phyloP scores from a whole-genome alignment of 2,329 filamentous ascomycete species.

The Tolypocladium inflatum region DNA sequence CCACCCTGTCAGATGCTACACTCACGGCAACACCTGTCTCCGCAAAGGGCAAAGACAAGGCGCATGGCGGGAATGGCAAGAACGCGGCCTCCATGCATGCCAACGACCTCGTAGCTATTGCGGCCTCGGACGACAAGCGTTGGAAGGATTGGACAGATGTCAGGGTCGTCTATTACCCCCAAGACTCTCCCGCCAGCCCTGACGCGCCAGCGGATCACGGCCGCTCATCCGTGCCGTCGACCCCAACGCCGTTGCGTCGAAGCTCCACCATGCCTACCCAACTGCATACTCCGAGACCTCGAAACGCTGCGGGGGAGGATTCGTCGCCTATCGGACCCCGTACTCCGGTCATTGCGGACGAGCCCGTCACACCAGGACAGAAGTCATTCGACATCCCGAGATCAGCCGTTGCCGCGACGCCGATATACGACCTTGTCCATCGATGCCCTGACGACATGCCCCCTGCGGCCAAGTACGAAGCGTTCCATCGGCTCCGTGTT shows the following conservation, averaged over 20 bases:
- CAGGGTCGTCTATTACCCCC: conserved; percentile 68
- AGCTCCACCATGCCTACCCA: conserved; percentile 45
- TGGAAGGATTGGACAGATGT: conserved; percentile 79
- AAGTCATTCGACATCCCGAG: conserved; percentile 58
- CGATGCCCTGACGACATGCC: conserved; percentile 57
- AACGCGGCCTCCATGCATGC: conserved; percentile 56
- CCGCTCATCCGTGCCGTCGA: conserved; percentile 46
- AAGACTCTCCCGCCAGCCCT: conserved; percentile 16
- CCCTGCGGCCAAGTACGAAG: conserved; percentile 66
- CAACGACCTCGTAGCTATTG: conserved; percentile 74
- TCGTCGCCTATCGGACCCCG: conserved; percentile 40
- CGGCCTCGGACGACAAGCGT: conserved; percentile 44
- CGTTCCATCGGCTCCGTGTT: conserved; percentile 72
- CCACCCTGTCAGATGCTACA: conserved; percentile 40
- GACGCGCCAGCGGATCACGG: conserved; percentile 13
- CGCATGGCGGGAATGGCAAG: conserved; percentile 27
- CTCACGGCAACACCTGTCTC: conserved; percentile 45
- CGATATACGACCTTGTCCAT: conserved; percentile 47
- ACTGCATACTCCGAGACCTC: conserved; percentile 32
- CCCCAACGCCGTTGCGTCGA: conserved; percentile 67
- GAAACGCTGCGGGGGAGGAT: conserved; percentile 25
- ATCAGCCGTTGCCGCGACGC: conserved; percentile 38
- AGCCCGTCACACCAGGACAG: conserved; percentile 30
- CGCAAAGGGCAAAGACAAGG: conserved; percentile 72
- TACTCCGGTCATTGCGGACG: conserved; percentile 27